Percentiles rank a stretch among this genome's conserved stretches.
Evolutionary conservation across 164 flowering plant species (phyloP).

Genomic region (Aristolochia fimbriata): DNA sequence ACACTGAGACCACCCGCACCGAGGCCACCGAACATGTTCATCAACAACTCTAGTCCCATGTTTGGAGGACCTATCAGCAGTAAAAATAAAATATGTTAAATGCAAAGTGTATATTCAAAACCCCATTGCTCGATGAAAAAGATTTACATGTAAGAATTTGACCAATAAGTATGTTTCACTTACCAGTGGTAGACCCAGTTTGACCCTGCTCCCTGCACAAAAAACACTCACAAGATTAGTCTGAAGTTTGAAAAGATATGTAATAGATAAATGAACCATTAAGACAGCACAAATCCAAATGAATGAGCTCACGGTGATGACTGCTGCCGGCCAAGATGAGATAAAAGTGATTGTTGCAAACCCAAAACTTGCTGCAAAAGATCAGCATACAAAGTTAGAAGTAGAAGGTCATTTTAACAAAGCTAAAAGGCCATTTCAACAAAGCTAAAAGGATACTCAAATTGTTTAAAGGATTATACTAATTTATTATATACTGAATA

Average conservation of each 20-base stretch:
- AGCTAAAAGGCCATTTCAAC: background rate
- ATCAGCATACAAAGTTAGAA: background rate
- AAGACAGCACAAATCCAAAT: background rate
- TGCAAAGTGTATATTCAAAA: background rate
- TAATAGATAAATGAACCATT: background rate
- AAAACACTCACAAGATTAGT: background rate
- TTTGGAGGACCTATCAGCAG: slow-evolving; percentile 22
- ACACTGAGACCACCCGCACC: slow-evolving; percentile 35
- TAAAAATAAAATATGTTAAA: background rate
- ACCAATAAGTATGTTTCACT: background rate
- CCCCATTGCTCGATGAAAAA: too few relatives aligned
- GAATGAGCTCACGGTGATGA: slow-evolving; percentile 36
- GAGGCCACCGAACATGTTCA: slow-evolving; percentile 63
- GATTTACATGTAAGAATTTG: background rate
- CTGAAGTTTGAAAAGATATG: too few relatives aligned
- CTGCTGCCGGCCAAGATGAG: slow-evolving; percentile 32
- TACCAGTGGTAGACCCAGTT: slow-evolving; percentile 46
- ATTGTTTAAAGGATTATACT: too few relatives aligned
- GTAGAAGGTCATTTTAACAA: background rate
- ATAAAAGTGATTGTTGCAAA: slow-evolving; percentile 48
- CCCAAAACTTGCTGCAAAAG: slow-evolving; percentile 44
- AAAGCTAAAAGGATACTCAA: too few relatives aligned
- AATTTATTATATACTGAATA: too few relatives aligned
- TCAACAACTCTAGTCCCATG: slow-evolving; percentile 38
- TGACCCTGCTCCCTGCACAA: slow-evolving; percentile 45